A percentile compares a stretch with the other conserved stretches of the same genome.
phyloP scores from a whole-genome alignment of 192 early-diverging fungal species.

The Allomyces javanicus region DNA sequence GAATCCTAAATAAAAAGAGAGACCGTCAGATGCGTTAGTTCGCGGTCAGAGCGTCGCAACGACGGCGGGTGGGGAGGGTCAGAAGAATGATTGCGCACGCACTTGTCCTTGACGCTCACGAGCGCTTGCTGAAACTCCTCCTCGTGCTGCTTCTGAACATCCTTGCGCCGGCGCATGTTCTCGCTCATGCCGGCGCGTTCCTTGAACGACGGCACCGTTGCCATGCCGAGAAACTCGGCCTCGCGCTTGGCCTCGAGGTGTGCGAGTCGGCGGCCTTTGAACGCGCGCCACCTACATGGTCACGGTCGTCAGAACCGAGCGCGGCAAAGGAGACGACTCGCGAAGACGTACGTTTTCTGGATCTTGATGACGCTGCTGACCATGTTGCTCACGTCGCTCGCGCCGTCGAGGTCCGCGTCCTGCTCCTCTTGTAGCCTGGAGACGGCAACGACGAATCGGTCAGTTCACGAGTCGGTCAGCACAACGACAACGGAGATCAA shows the following conservation, averaged over 20 bases:
- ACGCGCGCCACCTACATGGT: not conserved
- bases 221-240: not conserved
- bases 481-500: not conserved
- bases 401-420: not conserved
- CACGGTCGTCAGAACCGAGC: too few species aligned
- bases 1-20: constrained; percentile 16
- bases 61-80: too few species aligned
- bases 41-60: not conserved
- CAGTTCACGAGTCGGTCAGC: not conserved
- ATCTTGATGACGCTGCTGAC: not conserved
- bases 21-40: not conserved
- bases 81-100: constrained; percentile 1
- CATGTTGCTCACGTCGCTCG: not conserved
- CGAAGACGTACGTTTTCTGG: not conserved
- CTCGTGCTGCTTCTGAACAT: constrained; percentile 33
- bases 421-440: not conserved
- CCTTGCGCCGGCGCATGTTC: constrained; percentile 26
- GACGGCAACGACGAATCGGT: not conserved
- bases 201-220: not conserved
- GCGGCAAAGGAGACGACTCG: too few species aligned
- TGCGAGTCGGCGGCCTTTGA: not conserved
- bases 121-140: constrained; percentile 40
- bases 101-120: constrained; percentile 40
- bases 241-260: not conserved
- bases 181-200: not conserved